A percentile compares a stretch with the other conserved stretches of the same genome.
Conservation (phyloP, 345 rosid species). For the Jatropha curcas region DNA sequence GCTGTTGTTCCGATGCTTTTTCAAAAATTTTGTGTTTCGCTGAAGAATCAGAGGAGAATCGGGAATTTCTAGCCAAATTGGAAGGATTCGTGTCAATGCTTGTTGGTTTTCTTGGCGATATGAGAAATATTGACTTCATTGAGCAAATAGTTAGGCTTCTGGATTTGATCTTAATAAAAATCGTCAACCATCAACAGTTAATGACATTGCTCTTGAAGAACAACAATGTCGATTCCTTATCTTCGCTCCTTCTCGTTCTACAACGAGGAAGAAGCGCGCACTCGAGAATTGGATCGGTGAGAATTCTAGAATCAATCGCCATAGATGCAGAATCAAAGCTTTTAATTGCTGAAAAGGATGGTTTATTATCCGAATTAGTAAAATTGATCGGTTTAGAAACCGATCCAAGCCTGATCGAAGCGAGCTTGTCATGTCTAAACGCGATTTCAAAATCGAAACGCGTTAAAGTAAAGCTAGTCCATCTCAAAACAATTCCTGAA, state of each 20-base stretch:
- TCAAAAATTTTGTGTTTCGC: conserved; percentile 48
- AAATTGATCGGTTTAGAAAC: conserved; percentile 39
- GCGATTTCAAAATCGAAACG: conserved; percentile 55
- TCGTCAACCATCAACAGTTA: conserved; percentile 39
- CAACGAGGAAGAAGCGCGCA: conserved; percentile 42
- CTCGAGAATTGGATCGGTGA: conserved; percentile 54
- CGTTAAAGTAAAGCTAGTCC: conserved; percentile 45
- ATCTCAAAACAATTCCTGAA: conserved; percentile 36
- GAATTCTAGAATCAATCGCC: conserved; percentile 61
- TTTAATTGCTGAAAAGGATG: conserved; percentile 56
- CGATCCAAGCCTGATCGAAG: conserved; percentile 52
- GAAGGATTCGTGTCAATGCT: conserved; percentile 56
- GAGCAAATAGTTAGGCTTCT: conserved; percentile 49
- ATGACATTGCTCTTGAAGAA: conserved; percentile 40
- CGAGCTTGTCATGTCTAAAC: conserved; percentile 55
- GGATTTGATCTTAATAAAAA: conserved; percentile 37
- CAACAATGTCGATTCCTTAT: conserved; percentile 31
- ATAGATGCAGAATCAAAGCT: conserved; percentile 51
- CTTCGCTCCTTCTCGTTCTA: conserved; percentile 48
- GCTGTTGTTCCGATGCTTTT: conserved; percentile 22
- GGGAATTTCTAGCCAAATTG: conserved; percentile 44
- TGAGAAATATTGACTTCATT: conserved; percentile 23
- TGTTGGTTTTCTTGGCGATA: conserved; percentile 39
- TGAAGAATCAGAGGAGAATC: conserved; percentile 54
- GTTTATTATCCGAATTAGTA: conserved; percentile 43